These are phyloP conservation scores for Ascochyta viciae-villosae DNA, from an alignment of 2,329 filamentous ascomycete species.

Conservation along the genomic window DNA sequence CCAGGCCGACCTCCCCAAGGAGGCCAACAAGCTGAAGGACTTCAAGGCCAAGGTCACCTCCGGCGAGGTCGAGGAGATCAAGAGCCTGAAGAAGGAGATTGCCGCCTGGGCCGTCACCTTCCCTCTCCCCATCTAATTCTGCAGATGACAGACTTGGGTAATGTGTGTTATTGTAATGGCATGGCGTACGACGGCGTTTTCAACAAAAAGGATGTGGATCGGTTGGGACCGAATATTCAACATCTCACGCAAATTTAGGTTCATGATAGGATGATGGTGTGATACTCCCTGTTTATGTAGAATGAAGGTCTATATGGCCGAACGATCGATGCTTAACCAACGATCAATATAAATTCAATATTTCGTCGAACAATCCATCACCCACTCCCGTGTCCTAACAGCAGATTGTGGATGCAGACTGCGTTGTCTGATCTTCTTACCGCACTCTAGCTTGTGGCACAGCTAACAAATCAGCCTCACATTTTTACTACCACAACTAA, in stretches of 20 bases:
- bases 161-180: conserved; percentile 7
- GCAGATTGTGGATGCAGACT: no score
- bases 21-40: conserved; percentile 99
- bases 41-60: conserved; percentile 91
- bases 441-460: no score
- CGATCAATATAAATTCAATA: conserved; percentile 11
- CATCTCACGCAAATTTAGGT: conserved; percentile 27
- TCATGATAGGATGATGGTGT: conserved; percentile 15
- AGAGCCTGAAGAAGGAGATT: conserved; percentile 87
- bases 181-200: conserved; percentile 33
- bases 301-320: conserved; percentile 6
- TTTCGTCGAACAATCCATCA: no score
- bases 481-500: no score
- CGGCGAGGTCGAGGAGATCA: conserved; percentile 82
- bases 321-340: conserved; percentile 24
- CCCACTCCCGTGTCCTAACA: no score
- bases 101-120: conserved; percentile 84
- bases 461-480: no score
- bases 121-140: conserved; percentile 79
- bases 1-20: conserved; percentile 86
- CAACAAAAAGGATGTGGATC: conserved; percentile 33
- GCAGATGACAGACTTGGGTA: not conserved
- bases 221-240: conserved; percentile 34
- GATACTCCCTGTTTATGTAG: conserved; percentile 20
- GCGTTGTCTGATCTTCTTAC: no score